Conservation (phyloP, 208 protist genomes). For the Leishmania martiniquensis region DNA sequence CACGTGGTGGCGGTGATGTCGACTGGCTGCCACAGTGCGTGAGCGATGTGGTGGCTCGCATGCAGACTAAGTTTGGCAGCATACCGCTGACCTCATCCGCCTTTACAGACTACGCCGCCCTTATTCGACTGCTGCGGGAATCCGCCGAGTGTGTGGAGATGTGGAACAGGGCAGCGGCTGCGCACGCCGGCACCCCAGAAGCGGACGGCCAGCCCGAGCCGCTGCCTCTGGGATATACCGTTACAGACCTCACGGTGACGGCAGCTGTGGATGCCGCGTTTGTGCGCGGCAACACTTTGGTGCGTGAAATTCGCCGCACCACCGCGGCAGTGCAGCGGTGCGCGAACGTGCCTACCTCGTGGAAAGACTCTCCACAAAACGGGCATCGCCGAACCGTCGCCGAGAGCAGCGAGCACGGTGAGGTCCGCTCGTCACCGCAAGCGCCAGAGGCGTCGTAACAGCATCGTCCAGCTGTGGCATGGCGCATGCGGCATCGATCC, state of each 20-base stretch:
- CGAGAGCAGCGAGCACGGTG: not conserved
- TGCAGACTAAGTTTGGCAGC: slow-evolving; percentile 18
- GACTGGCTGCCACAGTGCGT: slow-evolving; percentile 26
- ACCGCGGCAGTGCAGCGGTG: slow-evolving; percentile 4
- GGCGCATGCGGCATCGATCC: not conserved
- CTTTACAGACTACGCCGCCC: slow-evolving; percentile 12
- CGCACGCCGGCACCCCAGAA: not conserved
- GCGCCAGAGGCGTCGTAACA: not conserved
- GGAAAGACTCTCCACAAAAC: not conserved
- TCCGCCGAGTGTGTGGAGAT: not conserved
- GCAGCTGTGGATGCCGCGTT: slow-evolving; percentile 20
- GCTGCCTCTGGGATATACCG: slow-evolving; percentile 20
- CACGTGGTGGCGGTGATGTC: not conserved
- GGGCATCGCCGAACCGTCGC: not conserved
- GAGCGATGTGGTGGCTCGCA: slow-evolving; percentile 15
- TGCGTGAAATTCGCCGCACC: slow-evolving; percentile 17
- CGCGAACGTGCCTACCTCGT: not conserved
- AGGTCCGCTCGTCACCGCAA: not conserved
- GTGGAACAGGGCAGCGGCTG: slow-evolving; percentile 7
- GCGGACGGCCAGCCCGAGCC: not conserved
- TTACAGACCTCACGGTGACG: not conserved
- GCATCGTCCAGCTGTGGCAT: not conserved
- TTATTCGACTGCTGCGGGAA: slow-evolving; percentile 21
- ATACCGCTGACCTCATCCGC: slow-evolving; percentile 16
- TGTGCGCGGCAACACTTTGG: slow-evolving; percentile 23